Conservation (phyloP, 768 basidiomycete species). For the Tylopilus rubrobrunneus region DNA sequence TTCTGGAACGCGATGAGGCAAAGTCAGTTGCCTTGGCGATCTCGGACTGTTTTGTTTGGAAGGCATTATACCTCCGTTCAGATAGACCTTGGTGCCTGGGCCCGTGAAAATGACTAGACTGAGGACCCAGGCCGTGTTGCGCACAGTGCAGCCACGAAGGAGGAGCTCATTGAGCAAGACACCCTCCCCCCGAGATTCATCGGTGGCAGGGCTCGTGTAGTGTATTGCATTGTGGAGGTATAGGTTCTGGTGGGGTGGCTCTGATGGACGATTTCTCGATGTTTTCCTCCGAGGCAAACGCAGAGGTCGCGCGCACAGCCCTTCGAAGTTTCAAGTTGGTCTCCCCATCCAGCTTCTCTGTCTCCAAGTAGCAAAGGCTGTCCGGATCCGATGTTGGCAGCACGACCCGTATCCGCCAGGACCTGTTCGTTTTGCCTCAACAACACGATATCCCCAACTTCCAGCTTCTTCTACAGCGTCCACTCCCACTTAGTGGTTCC, state of each 20-base stretch:
- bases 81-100: constrained; percentile 86
- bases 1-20: constrained; percentile 97
- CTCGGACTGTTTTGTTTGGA: constrained; percentile 82
- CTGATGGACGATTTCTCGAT: constrained; percentile 78
- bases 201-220: constrained; percentile 54
- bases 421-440: constrained; percentile 93
- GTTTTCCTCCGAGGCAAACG: constrained; percentile 83
- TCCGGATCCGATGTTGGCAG: constrained; percentile 90
- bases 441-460: constrained; percentile 93
- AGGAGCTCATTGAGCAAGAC: constrained; percentile 91
- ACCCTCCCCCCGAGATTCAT: constrained; percentile 57
- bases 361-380: constrained; percentile 87
- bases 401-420: constrained; percentile 91
- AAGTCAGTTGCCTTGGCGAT: constrained; percentile 98
- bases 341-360: too few species aligned
- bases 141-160: constrained; percentile 83
- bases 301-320: constrained; percentile 69
- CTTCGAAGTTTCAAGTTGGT: constrained; percentile 91
- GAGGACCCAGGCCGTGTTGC: constrained; percentile 91
- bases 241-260: constrained; percentile 90
- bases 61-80: constrained; percentile 89
- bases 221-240: constrained; percentile 78
- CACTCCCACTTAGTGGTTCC: constrained; percentile 89
- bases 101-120: constrained; percentile 95
- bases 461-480: constrained; percentile 97